Conservation (phyloP, 371 early-diverging fungal genomes). For the Mucor sp. region DNA sequence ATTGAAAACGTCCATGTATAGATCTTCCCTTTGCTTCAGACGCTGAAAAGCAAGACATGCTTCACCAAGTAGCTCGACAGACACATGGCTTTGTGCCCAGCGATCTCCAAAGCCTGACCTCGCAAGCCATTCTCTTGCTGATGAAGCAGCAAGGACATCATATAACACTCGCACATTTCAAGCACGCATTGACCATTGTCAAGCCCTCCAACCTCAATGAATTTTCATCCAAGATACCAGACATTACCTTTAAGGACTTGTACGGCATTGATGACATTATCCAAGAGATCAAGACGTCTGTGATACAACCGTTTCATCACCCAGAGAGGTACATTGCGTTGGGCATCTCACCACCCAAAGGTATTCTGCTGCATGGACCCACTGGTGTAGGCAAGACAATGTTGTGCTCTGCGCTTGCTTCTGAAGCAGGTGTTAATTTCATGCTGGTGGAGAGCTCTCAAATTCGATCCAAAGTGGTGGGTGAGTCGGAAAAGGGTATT, state of each 20-base stretch:
- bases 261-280: constrained; percentile 70
- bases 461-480: constrained; percentile 80
- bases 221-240: constrained; percentile 61
- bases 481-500: constrained; percentile 81
- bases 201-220: constrained; percentile 66
- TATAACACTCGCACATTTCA: constrained; percentile 37
- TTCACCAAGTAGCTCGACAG: constrained; percentile 84
- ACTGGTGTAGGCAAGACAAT: constrained; percentile 99
- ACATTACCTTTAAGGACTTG: constrained; percentile 62
- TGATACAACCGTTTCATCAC: constrained; percentile 83
- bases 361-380: constrained; percentile 98
- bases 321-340: constrained; percentile 83
- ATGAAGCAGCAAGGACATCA: constrained; percentile 32
- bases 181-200: constrained; percentile 42
- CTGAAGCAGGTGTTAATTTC: constrained; percentile 75
- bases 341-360: constrained; percentile 92
- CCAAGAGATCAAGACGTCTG: constrained; percentile 60
- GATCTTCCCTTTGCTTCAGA: constrained; percentile 58
- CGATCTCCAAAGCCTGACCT: constrained; percentile 71
- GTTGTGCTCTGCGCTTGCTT: constrained; percentile 95
- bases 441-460: constrained; percentile 80
- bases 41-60: constrained; percentile 45
- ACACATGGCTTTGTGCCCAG: constrained; percentile 93
- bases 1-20: constrained; percentile 30
- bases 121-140: constrained; percentile 50